A percentile compares a stretch with the other conserved stretches of the same genome.
phyloP scores from a whole-genome alignment of 768 basidiomycete species.

The Kwoniella mangroviensis region DNA sequence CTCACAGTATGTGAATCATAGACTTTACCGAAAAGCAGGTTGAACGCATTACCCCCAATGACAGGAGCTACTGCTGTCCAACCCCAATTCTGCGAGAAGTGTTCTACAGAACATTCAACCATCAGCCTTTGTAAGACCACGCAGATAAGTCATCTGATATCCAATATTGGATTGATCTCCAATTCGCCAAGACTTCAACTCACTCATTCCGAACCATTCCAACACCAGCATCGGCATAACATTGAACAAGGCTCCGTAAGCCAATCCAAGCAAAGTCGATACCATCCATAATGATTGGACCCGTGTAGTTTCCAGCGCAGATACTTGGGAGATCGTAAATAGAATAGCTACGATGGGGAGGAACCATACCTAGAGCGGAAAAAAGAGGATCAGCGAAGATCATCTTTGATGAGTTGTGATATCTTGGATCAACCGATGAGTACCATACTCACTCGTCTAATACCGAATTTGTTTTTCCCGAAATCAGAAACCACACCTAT shows the following conservation, averaged over 20 bases:
- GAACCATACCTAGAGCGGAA: constrained; percentile 49
- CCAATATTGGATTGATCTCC: background rate
- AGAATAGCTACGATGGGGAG: constrained; percentile 66
- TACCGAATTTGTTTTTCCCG: constrained; percentile 43
- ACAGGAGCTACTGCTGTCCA: constrained; percentile 72
- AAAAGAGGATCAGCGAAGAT: background rate
- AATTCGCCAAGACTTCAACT: constrained; percentile 53
- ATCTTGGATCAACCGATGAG: background rate
- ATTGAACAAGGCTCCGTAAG: constrained; percentile 76
- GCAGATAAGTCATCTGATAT: background rate
- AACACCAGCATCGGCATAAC: constrained; percentile 75
- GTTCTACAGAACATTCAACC: constrained; percentile 41
- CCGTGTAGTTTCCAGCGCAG: constrained; percentile 64
- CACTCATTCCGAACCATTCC: constrained; percentile 88
- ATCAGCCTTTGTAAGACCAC: background rate
- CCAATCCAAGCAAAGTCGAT: constrained; percentile 65
- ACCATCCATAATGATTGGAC: constrained; percentile 72
- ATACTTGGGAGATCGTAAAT: constrained; percentile 75
- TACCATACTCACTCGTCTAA: constrained; percentile 42
- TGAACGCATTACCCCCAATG: constrained; percentile 79
- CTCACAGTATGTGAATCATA: constrained; percentile 71
- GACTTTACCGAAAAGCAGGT: constrained; percentile 78
- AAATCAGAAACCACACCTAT: constrained; percentile 51
- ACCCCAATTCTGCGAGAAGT: constrained; percentile 87
- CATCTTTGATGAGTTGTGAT: no score